Evolutionary conservation across 2,329 filamentous ascomycete species (phyloP).

Genomic region (Exophiala mesophila): DNA sequence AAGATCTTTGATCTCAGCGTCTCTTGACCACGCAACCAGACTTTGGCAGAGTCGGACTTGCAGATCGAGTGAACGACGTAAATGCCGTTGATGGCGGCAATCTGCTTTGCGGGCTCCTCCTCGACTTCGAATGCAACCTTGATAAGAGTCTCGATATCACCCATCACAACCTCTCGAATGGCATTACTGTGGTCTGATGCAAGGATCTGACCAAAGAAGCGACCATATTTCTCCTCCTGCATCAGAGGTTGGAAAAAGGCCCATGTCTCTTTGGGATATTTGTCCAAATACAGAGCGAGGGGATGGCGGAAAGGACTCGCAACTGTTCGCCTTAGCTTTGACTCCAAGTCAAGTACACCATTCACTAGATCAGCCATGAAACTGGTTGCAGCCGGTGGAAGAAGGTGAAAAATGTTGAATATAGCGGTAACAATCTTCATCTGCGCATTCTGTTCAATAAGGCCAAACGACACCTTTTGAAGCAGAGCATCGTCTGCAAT

Average conservation of each 20-base stretch:
- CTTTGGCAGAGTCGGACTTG: slow-evolving; percentile 57
- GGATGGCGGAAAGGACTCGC: slow-evolving; percentile 88
- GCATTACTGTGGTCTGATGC: slow-evolving; percentile 67
- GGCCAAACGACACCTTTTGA: slow-evolving; percentile 88
- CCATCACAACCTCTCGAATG: slow-evolving; percentile 68
- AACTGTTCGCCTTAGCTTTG: slow-evolving; percentile 76
- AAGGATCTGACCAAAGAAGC: slow-evolving; percentile 85
- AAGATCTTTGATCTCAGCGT: slow-evolving; percentile 56
- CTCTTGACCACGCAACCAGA: slow-evolving; percentile 59
- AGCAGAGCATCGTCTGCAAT: slow-evolving; percentile 76
- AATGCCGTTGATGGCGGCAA: slow-evolving; percentile 79
- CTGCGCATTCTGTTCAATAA: slow-evolving; percentile 84
- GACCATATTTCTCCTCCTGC: slow-evolving; percentile 79
- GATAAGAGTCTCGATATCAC: slow-evolving; percentile 68
- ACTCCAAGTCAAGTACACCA: slow-evolving; percentile 82
- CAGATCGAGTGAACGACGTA: slow-evolving; percentile 78
- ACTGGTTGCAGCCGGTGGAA: slow-evolving; percentile 80
- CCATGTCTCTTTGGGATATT: slow-evolving; percentile 87
- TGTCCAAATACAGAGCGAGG: slow-evolving; percentile 86
- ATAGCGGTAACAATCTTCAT: slow-evolving; percentile 96
- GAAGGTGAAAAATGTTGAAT: slow-evolving; percentile 93
- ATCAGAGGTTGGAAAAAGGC: slow-evolving; percentile 71
- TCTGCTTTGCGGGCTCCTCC: slow-evolving; percentile 63
- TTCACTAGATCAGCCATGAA: slow-evolving; percentile 90
- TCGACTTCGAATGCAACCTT: slow-evolving; percentile 60